phyloP scores from a whole-genome alignment of 2,329 filamentous ascomycete genomes.

The Pyrenochaeta sp. region DNA sequence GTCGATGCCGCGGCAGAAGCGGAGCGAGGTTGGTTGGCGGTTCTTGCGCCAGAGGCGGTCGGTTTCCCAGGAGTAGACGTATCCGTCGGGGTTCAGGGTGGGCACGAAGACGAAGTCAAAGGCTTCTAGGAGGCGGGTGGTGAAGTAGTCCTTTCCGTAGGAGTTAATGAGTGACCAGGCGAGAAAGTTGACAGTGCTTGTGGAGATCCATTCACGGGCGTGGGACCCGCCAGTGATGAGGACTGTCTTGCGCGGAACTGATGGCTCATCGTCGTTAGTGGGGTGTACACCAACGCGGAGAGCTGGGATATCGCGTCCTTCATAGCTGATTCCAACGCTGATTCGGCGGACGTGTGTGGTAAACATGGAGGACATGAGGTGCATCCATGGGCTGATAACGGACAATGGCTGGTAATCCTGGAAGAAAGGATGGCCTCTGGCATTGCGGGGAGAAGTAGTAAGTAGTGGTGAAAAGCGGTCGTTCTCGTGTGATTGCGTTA shows the following conservation, averaged over 20 bases:
- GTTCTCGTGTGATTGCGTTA: slow-evolving; percentile 33
- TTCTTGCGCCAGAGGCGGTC: slow-evolving; percentile 97
- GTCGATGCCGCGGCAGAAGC: slow-evolving; percentile 87
- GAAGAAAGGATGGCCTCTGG: slow-evolving; percentile 77
- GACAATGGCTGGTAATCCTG: slow-evolving; percentile 87
- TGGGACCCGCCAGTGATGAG: slow-evolving; percentile 87
- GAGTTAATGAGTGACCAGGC: slow-evolving; percentile 87
- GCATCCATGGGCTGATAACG: slow-evolving; percentile 91
- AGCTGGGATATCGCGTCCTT: slow-evolving; percentile 85
- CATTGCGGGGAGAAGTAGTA: slow-evolving; percentile 38
- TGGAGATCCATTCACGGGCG: slow-evolving; percentile 95
- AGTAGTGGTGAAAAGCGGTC: slow-evolving; percentile 38
- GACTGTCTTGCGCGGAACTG: slow-evolving; percentile 72
- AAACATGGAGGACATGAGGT: slow-evolving; percentile 87
- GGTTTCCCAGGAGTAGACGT: slow-evolving; percentile 89
- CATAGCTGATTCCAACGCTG: slow-evolving; percentile 82
- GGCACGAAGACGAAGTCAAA: slow-evolving; percentile 92
- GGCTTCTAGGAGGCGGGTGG: slow-evolving; percentile 79
- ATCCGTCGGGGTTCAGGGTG: slow-evolving; percentile 90
- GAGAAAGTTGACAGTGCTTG: slow-evolving; percentile 87
- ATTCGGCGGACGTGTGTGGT: slow-evolving; percentile 77
- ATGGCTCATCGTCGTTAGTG: slow-evolving; percentile 56
- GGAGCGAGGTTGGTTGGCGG: slow-evolving; percentile 79
- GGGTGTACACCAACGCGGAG: slow-evolving; percentile 74
- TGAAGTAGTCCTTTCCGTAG: slow-evolving; percentile 73